Percentiles rank a stretch among this genome's conserved stretches.
These are phyloP conservation scores for Sporobolomyces roseus DNA, from an alignment of 768 basidiomycete genomes.

Conservation along the genomic window DNA sequence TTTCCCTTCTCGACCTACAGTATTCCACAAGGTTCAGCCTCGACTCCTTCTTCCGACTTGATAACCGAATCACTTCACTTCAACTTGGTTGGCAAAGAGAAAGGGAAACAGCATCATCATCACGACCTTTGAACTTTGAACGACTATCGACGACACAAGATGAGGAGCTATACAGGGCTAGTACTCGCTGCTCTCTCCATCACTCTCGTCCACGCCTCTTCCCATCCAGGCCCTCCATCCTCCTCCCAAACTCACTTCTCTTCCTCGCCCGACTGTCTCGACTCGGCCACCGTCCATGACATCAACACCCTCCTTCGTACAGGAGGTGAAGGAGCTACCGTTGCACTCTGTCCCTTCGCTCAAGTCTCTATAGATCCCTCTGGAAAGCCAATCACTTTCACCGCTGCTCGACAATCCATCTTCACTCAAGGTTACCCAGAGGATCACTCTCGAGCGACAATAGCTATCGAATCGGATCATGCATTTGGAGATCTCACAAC, in stretches of 20 bases:
- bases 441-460: conserved; percentile 31
- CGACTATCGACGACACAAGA: neutral
- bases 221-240: neutral
- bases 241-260: neutral
- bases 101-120: too few relatives aligned
- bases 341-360: conserved; percentile 32
- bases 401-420: conserved; percentile 29
- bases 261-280: conserved; percentile 19
- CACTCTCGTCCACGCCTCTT: too few relatives aligned
- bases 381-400: conserved; percentile 31
- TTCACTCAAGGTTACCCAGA: conserved; percentile 30
- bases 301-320: conserved; percentile 32
- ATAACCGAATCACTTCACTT: too few relatives aligned
- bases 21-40: too few relatives aligned
- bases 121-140: too few relatives aligned
- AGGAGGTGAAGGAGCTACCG: conserved; percentile 17
- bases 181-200: too few relatives aligned
- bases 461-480: conserved; percentile 26
- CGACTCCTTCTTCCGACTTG: too few relatives aligned
- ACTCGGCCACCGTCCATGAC: conserved; percentile 17
- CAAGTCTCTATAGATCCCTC: conserved; percentile 31
- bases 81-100: too few relatives aligned
- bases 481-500: conserved; percentile 31
- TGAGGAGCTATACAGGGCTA: neutral
- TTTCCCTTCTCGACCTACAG: neutral